Percentiles rank a stretch among this genome's conserved stretches.
These are phyloP conservation scores for Leccinum disarticulatum DNA, from an alignment of 768 basidiomycete genomes.

Conservation along the genomic window DNA sequence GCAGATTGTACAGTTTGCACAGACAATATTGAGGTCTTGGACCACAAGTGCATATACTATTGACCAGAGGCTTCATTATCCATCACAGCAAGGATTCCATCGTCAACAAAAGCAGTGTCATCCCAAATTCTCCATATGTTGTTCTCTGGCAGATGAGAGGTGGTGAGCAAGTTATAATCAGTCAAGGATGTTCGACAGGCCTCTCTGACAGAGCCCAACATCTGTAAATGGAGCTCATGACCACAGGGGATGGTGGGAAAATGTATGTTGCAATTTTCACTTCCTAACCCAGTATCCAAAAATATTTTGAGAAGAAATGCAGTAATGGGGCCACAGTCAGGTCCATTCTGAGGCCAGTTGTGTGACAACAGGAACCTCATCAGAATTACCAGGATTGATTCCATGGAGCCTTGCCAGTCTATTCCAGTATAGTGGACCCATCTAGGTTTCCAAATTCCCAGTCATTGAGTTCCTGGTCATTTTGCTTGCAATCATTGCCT, in stretches of 20 bases:
- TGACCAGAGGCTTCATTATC: not conserved
- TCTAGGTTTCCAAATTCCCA: not conserved
- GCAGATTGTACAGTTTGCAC: not conserved
- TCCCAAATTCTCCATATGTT: not conserved
- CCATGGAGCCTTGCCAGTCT: not conserved
- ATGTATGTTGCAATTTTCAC: not conserved
- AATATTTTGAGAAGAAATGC: not conserved
- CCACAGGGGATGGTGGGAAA: not conserved
- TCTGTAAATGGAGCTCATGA: not conserved
- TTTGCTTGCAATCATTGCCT: not conserved
- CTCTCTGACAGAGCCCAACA: not conserved
- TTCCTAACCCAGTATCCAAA: not conserved
- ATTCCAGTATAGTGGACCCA: not conserved
- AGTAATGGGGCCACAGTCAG: not conserved
- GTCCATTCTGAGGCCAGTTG: not conserved
- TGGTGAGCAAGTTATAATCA: not conserved
- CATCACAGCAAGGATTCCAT: not conserved
- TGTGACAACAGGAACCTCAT: not conserved
- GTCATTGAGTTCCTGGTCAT: not conserved
- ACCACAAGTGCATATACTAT: not conserved
- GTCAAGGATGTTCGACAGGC: not conserved
- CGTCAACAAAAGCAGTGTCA: not conserved
- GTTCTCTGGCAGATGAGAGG: not conserved
- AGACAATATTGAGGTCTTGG: not conserved
- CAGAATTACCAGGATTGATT: not conserved